phyloP scores from a whole-genome alignment of 768 basidiomycete species.

The Rhodotorula diobovata region DNA sequence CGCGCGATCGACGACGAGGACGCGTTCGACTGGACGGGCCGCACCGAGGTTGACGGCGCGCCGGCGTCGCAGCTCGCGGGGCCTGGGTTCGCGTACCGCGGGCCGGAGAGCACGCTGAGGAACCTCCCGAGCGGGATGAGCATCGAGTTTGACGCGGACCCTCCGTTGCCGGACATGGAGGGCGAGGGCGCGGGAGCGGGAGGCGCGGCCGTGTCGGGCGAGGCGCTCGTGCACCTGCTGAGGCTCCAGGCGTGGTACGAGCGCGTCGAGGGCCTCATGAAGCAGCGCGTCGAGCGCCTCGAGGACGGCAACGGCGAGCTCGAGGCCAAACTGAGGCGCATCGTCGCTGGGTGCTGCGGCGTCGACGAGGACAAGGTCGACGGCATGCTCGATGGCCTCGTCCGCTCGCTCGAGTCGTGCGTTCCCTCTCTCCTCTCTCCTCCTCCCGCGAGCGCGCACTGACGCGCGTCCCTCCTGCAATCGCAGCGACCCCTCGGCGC shows the following conservation, averaged over 20 bases:
- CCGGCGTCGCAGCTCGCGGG: slow-evolving; percentile 43
- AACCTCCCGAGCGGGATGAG: slow-evolving; percentile 65
- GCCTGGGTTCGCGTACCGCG: slow-evolving; percentile 64
- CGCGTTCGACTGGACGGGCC: slow-evolving; percentile 81
- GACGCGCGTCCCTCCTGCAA: background rate
- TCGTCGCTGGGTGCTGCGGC: slow-evolving; percentile 82
- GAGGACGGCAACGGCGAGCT: slow-evolving; percentile 84
- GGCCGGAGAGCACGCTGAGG: slow-evolving; percentile 62
- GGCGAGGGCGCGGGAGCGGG: no score
- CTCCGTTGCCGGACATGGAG: slow-evolving; percentile 59
- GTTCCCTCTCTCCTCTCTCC: background rate
- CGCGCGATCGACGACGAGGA: slow-evolving; percentile 73
- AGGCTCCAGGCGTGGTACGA: slow-evolving; percentile 78
- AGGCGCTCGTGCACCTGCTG: slow-evolving; percentile 63
- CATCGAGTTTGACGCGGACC: slow-evolving; percentile 64
- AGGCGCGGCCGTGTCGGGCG: slow-evolving; percentile 20
- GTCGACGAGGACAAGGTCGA: slow-evolving; percentile 84
- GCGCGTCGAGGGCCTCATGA: slow-evolving; percentile 69
- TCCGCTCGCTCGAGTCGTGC: slow-evolving; percentile 66
- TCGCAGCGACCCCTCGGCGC: slow-evolving; percentile 67
- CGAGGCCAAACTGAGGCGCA: slow-evolving; percentile 69
- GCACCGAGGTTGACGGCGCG: slow-evolving; percentile 53
- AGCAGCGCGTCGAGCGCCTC: slow-evolving; percentile 62
- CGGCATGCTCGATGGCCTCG: slow-evolving; percentile 79
- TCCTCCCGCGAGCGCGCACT: background rate